Conservation (phyloP, 345 rosid genomes). For the sweet orange (Citrus sinensis) region DNA sequence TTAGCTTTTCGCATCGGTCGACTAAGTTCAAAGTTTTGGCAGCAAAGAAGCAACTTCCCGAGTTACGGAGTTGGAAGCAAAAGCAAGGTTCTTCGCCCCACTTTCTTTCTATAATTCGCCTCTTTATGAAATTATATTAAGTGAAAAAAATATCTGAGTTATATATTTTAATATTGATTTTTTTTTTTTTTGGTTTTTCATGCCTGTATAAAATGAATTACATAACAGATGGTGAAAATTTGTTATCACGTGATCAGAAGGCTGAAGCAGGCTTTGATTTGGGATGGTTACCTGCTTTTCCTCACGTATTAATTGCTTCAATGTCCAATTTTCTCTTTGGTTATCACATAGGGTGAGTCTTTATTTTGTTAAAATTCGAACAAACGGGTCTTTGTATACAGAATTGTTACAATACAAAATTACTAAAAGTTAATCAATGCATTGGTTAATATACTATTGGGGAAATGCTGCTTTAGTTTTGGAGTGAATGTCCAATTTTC, state of each 20-base stretch:
- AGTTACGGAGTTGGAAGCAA: slow-evolving; percentile 7
- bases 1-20: slow-evolving; percentile 19
- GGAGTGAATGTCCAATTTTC: slow-evolving; percentile 52
- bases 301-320: slow-evolving; percentile 62
- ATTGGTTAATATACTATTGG: neutral
- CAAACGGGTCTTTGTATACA: too few relatives aligned
- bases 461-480: too few relatives aligned
- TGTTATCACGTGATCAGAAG: slow-evolving; percentile 14
- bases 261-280: slow-evolving; percentile 27
- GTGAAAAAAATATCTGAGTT: neutral
- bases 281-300: slow-evolving; percentile 76
- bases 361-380: neutral
- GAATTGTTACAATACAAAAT: too few relatives aligned
- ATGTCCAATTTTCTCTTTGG: slow-evolving; percentile 79
- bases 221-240: slow-evolving; percentile 28
- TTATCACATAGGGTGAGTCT: slow-evolving; percentile 68
- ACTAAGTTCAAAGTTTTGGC: slow-evolving; percentile 23
- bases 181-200: too few relatives aligned
- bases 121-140: neutral
- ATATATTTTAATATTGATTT: neutral
- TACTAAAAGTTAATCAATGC: too few relatives aligned
- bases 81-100: slow-evolving; percentile 25
- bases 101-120: neutral
- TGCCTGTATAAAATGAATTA: neutral
- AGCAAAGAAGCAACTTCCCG: slow-evolving; percentile 24